These are phyloP conservation scores for Halenospora varia DNA, from an alignment of 495 filamentous ascomycete species.

Conservation along the genomic window DNA sequence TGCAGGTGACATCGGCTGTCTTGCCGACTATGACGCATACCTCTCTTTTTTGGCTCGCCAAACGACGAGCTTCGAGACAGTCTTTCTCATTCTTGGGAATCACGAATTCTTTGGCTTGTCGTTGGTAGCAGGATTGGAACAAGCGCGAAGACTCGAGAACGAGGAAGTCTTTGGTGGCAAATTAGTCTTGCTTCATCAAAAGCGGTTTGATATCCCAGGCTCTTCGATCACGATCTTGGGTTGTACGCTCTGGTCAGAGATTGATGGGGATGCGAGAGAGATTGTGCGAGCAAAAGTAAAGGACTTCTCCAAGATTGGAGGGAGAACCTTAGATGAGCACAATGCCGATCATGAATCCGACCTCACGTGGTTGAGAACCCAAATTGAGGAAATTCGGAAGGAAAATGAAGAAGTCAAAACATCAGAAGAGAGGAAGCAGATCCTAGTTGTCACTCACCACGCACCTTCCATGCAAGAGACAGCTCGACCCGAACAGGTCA, in stretches of 20 bases:
- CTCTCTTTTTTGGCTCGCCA: constrained; percentile 46
- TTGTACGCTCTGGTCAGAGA: constrained; percentile 52
- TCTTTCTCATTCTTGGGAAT: constrained; percentile 54
- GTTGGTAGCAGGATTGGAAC: constrained; percentile 34
- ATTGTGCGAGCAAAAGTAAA: constrained; percentile 35
- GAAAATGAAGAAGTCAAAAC: neutral
- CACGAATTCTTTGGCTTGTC: constrained; percentile 53
- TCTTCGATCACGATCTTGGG: constrained; percentile 46
- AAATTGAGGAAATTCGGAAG: constrained; percentile 20
- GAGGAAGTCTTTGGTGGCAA: constrained; percentile 40
- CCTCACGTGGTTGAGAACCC: constrained; percentile 36
- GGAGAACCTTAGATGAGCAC: constrained; percentile 46
- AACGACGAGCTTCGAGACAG: constrained; percentile 35
- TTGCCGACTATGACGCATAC: constrained; percentile 49
- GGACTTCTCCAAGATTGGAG: constrained; percentile 46
- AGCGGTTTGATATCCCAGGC: constrained; percentile 34
- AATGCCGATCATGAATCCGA: constrained; percentile 41
- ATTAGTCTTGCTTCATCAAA: constrained; percentile 43
- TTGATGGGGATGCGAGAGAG: constrained; percentile 33
- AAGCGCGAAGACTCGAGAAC: constrained; percentile 37
- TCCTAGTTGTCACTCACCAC: constrained; percentile 54
- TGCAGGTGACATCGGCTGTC: constrained; percentile 54
- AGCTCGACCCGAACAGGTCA: constrained; percentile 37
- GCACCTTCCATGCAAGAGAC: constrained; percentile 42
- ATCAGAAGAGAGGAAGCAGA: constrained; percentile 15